A percentile compares a stretch with the other conserved stretches of the same genome.
These are phyloP conservation scores for Globisporangium alternatum DNA, from an alignment of 352 stramenopile species.

Conservation along the genomic window DNA sequence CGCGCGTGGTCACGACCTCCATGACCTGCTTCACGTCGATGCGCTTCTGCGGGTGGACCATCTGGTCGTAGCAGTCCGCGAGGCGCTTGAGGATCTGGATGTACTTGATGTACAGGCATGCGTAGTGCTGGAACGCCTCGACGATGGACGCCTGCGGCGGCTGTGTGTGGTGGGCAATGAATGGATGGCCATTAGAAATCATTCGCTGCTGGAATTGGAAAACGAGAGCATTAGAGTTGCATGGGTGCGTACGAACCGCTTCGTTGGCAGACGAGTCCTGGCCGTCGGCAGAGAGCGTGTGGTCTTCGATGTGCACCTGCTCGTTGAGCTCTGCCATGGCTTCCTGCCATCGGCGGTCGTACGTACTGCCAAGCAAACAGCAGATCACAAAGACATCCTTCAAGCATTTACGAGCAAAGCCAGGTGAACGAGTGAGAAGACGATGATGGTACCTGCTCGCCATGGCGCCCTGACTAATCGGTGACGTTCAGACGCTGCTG, in stretches of 20 bases:
- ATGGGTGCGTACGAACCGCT: conserved; percentile 21
- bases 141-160: conserved; percentile 75
- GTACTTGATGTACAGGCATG: conserved; percentile 95
- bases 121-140: conserved; percentile 93
- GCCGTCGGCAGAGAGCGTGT: conserved; percentile 52
- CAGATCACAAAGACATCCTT: not conserved
- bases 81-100: conserved; percentile 90
- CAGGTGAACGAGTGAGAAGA: not conserved
- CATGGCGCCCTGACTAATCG: conserved; percentile 16
- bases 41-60: conserved; percentile 94
- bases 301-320: conserved; percentile 89
- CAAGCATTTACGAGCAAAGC: too few relatives aligned
- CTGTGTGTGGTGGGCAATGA: conserved; percentile 12
- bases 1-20: conserved; percentile 88
- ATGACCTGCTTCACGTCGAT: conserved; percentile 92
- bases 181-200: too few relatives aligned
- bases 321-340: conserved; percentile 93
- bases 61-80: conserved; percentile 91
- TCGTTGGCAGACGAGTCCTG: conserved; percentile 32
- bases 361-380: conserved; percentile 50
- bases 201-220: not conserved
- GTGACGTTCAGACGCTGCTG: conserved; percentile 20
- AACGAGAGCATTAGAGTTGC: not conserved
- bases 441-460: conserved; percentile 29
- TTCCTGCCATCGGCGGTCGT: conserved; percentile 88